Percentiles rank a stretch among this genome's conserved stretches.
Evolutionary conservation across 306 rosid species (phyloP).

Genomic region (Casuarina cunninghamiana): DNA sequence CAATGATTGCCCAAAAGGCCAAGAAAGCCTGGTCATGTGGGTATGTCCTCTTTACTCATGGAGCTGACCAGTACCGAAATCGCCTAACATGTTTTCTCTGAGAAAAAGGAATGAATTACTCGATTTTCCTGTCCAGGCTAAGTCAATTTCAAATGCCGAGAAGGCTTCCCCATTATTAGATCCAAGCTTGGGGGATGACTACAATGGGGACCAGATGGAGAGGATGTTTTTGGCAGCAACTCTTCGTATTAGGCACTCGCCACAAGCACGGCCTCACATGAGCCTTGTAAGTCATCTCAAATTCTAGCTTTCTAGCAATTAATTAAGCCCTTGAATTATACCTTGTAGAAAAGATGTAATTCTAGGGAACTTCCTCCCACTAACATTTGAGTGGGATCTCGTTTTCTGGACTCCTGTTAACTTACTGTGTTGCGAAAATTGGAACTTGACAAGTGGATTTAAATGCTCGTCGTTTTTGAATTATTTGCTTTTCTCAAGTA

Average conservation of each 20-base stretch:
- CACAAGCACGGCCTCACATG: constrained; percentile 93
- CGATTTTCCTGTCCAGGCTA: constrained; percentile 62
- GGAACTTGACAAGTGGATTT: background rate
- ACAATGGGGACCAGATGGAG: constrained; percentile 67
- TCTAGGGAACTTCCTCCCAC: too few species aligned
- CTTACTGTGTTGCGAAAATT: too few species aligned
- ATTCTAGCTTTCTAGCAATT: constrained; percentile 15
- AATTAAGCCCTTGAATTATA: too few species aligned
- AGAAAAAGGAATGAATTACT: constrained; percentile 11
- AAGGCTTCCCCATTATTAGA: constrained; percentile 72
- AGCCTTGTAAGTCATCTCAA: constrained; percentile 63
- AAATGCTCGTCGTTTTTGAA: constrained; percentile 1
- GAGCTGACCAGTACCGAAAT: constrained; percentile 7
- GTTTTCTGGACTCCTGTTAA: constrained; percentile 10
- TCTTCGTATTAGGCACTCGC: constrained; percentile 77
- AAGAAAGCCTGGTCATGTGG: constrained; percentile 96
- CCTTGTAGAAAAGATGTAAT: too few species aligned
- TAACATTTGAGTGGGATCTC: background rate
- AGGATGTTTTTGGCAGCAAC: constrained; percentile 85
- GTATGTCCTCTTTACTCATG: constrained; percentile 46
- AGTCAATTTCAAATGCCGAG: constrained; percentile 66
- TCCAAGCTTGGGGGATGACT: constrained; percentile 59
- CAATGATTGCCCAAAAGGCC: constrained; percentile 75
- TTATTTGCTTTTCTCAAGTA: constrained; percentile 4
- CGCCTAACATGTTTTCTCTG: constrained; percentile 17